Percentiles rank a stretch among this genome's conserved stretches.
These are phyloP conservation scores for Dispira parvispora DNA, from an alignment of 192 early-diverging fungal genomes.

Conservation along the genomic window DNA sequence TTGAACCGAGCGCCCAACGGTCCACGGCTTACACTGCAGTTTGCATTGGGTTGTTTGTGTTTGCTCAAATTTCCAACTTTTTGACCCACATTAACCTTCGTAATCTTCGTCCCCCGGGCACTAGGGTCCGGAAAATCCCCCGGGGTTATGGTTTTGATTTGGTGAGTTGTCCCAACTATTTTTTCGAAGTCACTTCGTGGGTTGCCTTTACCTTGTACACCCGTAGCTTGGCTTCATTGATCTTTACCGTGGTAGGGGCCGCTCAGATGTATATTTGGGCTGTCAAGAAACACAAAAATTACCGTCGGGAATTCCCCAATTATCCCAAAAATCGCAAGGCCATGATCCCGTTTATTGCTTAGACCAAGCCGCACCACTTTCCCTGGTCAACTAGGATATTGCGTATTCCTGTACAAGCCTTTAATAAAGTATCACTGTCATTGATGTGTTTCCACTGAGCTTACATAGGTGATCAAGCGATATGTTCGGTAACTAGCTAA, in stretches of 20 bases:
- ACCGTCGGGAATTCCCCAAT: constrained; percentile 76
- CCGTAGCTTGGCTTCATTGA: constrained; percentile 40
- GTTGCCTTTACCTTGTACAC: constrained; percentile 52
- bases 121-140: constrained; percentile 71
- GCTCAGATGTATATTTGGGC: constrained; percentile 92
- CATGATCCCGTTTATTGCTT: constrained; percentile 52
- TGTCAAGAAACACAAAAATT: constrained; percentile 85
- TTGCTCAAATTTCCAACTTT: constrained; percentile 72
- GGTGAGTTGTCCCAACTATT: constrained; percentile 87
- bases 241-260: constrained; percentile 53
- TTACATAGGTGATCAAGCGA: no score
- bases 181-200: constrained; percentile 81
- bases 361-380: background rate
- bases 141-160: constrained; percentile 80
- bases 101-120: constrained; percentile 80
- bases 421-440: no score
- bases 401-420: no score
- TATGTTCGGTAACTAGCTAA: no score
- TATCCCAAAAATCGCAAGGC: constrained; percentile 77
- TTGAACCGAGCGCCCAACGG: constrained; percentile 19
- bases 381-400: no score
- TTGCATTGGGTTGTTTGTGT: constrained; percentile 18
- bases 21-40: constrained; percentile 14
- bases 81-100: constrained; percentile 73
- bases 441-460: no score